These are phyloP conservation scores for Penicillium griseofulvum DNA, from an alignment of 2,329 filamentous ascomycete species.

Conservation along the genomic window DNA sequence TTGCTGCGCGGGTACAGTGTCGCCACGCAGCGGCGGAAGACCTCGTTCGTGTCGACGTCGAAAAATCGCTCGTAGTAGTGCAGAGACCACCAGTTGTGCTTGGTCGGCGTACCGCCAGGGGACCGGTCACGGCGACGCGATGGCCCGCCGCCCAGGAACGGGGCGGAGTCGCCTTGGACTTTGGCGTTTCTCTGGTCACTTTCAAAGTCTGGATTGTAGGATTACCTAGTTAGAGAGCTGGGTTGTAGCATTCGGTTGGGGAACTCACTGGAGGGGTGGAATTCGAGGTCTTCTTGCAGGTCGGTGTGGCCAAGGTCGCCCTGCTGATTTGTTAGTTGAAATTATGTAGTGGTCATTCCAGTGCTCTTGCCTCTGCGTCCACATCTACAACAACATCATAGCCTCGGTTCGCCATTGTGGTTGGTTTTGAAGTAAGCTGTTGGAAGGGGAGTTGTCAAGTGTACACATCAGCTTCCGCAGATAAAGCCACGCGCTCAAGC, in stretches of 20 bases:
- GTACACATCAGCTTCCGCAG: conserved; percentile 36
- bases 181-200: conserved; percentile 55
- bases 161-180: conserved; percentile 48
- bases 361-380: conserved; percentile 74
- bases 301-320: conserved; percentile 97
- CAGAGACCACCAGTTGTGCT: conserved; percentile 88
- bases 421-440: conserved; percentile 19
- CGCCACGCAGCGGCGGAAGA: conserved; percentile 80
- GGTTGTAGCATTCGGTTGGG: neutral
- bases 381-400: conserved; percentile 99
- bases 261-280: conserved; percentile 78
- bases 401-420: conserved; percentile 73
- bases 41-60: conserved; percentile 91
- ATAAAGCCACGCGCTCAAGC: conserved; percentile 31
- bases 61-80: conserved; percentile 98
- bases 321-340: conserved; percentile 48
- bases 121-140: conserved; percentile 42
- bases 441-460: conserved; percentile 26
- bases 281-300: conserved; percentile 97
- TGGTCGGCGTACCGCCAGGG: conserved; percentile 53
- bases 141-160: conserved; percentile 48
- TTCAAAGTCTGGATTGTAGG: conserved; percentile 60
- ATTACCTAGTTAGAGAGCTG: neutral
- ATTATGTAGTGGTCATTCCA: neutral
- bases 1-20: conserved; percentile 88